Evolutionary conservation across 371 early-diverging fungal genomes (phyloP).

Genomic region (Mucor mucedo): DNA sequence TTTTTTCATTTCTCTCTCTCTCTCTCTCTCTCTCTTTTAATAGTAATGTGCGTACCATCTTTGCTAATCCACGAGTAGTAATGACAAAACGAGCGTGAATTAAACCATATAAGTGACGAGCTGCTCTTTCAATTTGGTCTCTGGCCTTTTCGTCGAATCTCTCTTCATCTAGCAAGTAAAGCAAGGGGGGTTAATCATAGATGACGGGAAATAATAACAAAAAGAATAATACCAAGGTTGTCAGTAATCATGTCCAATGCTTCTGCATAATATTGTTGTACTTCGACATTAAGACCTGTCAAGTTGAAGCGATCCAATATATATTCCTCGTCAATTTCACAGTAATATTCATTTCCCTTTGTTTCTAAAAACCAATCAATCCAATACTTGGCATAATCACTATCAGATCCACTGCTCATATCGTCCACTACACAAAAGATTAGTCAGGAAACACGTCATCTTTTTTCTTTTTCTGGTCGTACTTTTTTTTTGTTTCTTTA

Average conservation of each 20-base stretch:
- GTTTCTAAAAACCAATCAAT: constrained; percentile 75
- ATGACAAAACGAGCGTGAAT: constrained; percentile 92
- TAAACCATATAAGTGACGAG: constrained; percentile 86
- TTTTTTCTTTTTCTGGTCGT: background rate
- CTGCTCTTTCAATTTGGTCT: constrained; percentile 70
- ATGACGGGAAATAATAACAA: background rate
- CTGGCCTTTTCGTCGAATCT: constrained; percentile 66
- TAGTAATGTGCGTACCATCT: constrained; percentile 70
- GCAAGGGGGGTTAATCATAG: no score
- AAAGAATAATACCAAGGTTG: constrained; percentile 49
- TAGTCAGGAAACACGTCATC: background rate
- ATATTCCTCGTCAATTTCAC: constrained; percentile 93
- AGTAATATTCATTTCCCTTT: constrained; percentile 90
- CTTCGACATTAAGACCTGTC: constrained; percentile 80
- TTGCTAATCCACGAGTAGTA: constrained; percentile 80
- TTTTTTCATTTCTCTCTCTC: background rate
- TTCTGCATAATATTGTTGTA: constrained; percentile 71
- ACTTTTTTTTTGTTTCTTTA: constrained; percentile 9
- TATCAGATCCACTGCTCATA: constrained; percentile 61
- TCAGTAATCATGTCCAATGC: constrained; percentile 93
- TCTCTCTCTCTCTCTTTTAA: no score
- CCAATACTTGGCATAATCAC: constrained; percentile 76
- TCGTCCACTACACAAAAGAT: background rate
- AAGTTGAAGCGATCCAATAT: constrained; percentile 94
- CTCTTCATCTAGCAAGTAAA: constrained; percentile 54